These are phyloP conservation scores for Cucurbita maxima DNA, from an alignment of 306 rosid species.

Conservation along the genomic window DNA sequence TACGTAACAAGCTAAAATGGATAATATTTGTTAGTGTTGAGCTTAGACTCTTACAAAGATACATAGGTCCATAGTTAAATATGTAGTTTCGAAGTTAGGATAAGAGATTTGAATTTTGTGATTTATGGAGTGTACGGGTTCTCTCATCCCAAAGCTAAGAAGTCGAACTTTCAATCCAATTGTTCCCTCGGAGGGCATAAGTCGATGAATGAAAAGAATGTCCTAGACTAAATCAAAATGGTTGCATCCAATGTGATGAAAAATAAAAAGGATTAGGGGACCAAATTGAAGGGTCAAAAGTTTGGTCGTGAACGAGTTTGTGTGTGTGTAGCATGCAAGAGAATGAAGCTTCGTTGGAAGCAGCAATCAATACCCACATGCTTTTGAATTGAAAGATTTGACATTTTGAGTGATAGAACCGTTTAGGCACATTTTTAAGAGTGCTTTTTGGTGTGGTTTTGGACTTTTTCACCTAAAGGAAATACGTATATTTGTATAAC, in stretches of 20 bases:
- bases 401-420: not conserved
- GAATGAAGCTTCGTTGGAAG: slow-evolving; percentile 1
- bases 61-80: no score
- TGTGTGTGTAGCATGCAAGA: not conserved
- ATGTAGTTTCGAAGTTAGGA: no score
- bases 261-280: not conserved
- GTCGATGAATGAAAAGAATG: not conserved
- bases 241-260: not conserved
- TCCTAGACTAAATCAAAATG: not conserved
- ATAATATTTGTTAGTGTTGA: no score
- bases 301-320: not conserved
- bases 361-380: not conserved
- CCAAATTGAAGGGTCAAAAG: not conserved
- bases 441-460: not conserved
- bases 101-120: not conserved
- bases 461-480: not conserved
- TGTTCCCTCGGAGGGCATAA: not conserved
- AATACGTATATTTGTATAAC: not conserved
- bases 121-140: no score
- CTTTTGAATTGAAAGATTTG: slow-evolving; percentile 2
- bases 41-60: no score
- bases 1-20: no score
- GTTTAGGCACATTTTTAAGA: not conserved
- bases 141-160: no score
- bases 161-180: not conserved